A percentile compares a stretch with the other conserved stretches of the same genome.
phyloP scores from a whole-genome alignment of 2,329 filamentous ascomycete genomes.

The Neonectria faginata region DNA sequence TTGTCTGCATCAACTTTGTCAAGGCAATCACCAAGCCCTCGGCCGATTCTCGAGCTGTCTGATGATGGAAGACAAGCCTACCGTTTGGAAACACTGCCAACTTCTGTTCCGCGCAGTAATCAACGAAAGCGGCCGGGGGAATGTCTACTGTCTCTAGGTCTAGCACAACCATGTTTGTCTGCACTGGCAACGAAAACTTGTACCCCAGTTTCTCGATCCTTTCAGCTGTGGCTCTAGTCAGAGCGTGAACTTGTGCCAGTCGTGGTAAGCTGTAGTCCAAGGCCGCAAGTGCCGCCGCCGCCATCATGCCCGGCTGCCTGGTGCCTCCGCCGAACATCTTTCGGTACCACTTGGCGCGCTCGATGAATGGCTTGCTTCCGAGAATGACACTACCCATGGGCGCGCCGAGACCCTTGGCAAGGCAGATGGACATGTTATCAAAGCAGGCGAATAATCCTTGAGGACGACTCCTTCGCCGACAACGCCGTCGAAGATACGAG shows the following conservation, averaged over 20 bases:
- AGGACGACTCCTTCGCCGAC: slow-evolving; percentile 73
- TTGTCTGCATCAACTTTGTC: slow-evolving; percentile 24
- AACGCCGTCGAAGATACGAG: slow-evolving; percentile 73
- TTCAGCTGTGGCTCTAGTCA: slow-evolving; percentile 34
- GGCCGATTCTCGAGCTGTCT: slow-evolving; percentile 18
- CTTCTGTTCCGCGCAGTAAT: slow-evolving; percentile 24
- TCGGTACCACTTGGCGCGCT: slow-evolving; percentile 56
- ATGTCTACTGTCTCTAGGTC: slow-evolving; percentile 37
- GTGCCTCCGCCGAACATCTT: slow-evolving; percentile 80
- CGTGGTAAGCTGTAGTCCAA: slow-evolving; percentile 53
- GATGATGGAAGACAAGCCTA: slow-evolving; percentile 28
- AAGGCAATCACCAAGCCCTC: slow-evolving; percentile 11
- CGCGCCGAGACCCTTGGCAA: slow-evolving; percentile 82
- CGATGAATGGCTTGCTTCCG: slow-evolving; percentile 54
- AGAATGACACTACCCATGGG: slow-evolving; percentile 81
- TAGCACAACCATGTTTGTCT: slow-evolving; percentile 45
- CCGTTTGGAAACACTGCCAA: slow-evolving; percentile 25
- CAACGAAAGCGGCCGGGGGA: slow-evolving; percentile 36
- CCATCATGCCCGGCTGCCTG: slow-evolving; percentile 76
- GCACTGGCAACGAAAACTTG: slow-evolving; percentile 41
- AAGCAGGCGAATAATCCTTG: slow-evolving; percentile 73
- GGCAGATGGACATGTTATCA: slow-evolving; percentile 77
- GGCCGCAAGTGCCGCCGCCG: slow-evolving; percentile 75
- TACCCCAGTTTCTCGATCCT: slow-evolving; percentile 36
- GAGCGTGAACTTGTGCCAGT: slow-evolving; percentile 36